phyloP scores from a whole-genome alignment of 805 yeast genomes.

The Nakazawaea anatomiae region DNA sequence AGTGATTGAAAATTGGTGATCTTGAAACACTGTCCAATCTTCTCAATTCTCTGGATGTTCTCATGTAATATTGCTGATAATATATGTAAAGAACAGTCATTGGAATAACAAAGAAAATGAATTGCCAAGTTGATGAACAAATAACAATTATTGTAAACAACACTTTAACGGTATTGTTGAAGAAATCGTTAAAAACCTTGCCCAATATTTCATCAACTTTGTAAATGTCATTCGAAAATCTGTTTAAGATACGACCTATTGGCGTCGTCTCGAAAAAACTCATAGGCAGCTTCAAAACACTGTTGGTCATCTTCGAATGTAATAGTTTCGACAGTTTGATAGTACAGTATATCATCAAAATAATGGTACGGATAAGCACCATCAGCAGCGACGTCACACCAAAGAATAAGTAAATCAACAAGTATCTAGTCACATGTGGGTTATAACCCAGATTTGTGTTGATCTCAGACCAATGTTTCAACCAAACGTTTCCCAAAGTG shows the following conservation, averaged over 20 bases:
- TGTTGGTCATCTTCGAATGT: constrained; percentile 42
- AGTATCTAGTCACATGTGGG: constrained; percentile 64
- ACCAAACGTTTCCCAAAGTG: constrained; percentile 52
- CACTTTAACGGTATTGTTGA: constrained; percentile 48
- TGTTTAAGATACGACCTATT: constrained; percentile 72
- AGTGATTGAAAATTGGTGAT: constrained; percentile 65
- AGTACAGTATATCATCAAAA: constrained; percentile 62
- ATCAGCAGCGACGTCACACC: constrained; percentile 65
- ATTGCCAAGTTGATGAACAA: constrained; percentile 73
- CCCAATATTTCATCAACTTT: constrained; percentile 69
- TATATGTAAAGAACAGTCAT: constrained; percentile 48
- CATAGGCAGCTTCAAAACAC: constrained; percentile 77
- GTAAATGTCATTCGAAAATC: constrained; percentile 78
- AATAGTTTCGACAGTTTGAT: constrained; percentile 40
- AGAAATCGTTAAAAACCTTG: constrained; percentile 57
- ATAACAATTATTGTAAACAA: constrained; percentile 65
- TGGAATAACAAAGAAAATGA: constrained; percentile 59
- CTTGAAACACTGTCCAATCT: constrained; percentile 65
- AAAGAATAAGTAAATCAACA: constrained; percentile 67
- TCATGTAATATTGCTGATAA: constrained; percentile 63
- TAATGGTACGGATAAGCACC: constrained; percentile 57
- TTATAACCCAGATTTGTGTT: constrained; percentile 65
- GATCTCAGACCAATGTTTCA: constrained; percentile 75
- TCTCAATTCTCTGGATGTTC: constrained; percentile 65
- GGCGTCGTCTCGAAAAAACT: constrained; percentile 84